Evolutionary conservation across 441 rosid species (phyloP).

Genomic region (Pelargonium myrrhifolium): DNA sequence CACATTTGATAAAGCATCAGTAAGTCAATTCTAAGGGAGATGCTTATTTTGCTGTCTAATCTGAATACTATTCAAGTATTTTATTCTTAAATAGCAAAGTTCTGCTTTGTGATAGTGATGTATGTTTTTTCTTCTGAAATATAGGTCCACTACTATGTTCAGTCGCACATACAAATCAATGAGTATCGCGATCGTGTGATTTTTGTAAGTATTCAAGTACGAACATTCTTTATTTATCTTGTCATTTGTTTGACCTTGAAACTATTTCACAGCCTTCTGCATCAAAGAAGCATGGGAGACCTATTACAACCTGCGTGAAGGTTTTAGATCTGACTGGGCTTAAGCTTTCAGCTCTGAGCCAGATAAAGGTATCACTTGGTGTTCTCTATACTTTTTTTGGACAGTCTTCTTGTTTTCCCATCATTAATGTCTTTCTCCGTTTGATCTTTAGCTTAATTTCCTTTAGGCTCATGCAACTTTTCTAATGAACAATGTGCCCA

Average conservation of each 20-base stretch:
- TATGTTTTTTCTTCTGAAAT: slow-evolving; percentile 13
- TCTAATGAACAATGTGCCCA: neutral
- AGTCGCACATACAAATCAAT: slow-evolving; percentile 92
- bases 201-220: slow-evolving; percentile 48
- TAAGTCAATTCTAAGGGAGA: slow-evolving; percentile 28
- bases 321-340: slow-evolving; percentile 89
- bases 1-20: slow-evolving; percentile 93
- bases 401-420: neutral
- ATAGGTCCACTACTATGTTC: slow-evolving; percentile 83
- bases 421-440: slow-evolving; percentile 1
- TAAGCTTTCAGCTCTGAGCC: slow-evolving; percentile 74
- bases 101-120: slow-evolving; percentile 9
- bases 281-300: slow-evolving; percentile 61
- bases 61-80: neutral
- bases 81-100: neutral
- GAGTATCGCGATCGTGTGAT: slow-evolving; percentile 81
- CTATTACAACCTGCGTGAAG: slow-evolving; percentile 76
- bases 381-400: neutral
- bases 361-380: slow-evolving; percentile 52
- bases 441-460: neutral
- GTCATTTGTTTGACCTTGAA: slow-evolving; percentile 17
- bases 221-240: slow-evolving; percentile 4
- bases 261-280: slow-evolving; percentile 55
- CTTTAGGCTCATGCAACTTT: neutral
- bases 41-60: neutral